A percentile compares a stretch with the other conserved stretches of the same genome.
Evolutionary conservation across 805 yeast genomes (phyloP).

Genomic region (Saccharomycopsis sp.): DNA sequence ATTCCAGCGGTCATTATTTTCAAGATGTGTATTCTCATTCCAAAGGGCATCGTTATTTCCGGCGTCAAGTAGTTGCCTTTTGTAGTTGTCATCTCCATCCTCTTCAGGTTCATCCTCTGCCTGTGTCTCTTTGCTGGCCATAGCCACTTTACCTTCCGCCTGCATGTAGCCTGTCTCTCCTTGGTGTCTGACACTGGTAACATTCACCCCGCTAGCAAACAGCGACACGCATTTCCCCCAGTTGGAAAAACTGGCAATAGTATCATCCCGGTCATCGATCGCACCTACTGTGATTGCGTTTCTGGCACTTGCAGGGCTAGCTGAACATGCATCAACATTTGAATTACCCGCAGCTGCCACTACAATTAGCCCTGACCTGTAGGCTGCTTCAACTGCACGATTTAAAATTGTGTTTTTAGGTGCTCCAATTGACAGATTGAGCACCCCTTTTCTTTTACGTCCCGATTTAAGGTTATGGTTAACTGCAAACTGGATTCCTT

Average conservation of each 20-base stretch:
- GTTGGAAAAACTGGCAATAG: conserved; percentile 74
- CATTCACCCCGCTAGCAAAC: conserved; percentile 74
- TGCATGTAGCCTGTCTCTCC: too few species aligned
- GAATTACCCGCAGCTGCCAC: conserved; percentile 88
- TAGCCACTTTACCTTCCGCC: conserved; percentile 20
- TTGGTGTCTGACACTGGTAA: conserved; percentile 30
- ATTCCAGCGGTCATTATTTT: neutral
- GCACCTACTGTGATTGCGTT: conserved; percentile 82
- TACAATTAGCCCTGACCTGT: conserved; percentile 60
- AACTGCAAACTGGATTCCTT: conserved; percentile 63
- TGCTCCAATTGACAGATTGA: conserved; percentile 79
- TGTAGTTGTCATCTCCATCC: neutral
- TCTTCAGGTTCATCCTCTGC: neutral
- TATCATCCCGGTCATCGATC: conserved; percentile 65
- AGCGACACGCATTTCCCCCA: conserved; percentile 91
- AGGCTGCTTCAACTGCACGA: conserved; percentile 70
- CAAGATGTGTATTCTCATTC: neutral
- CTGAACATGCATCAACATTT: conserved; percentile 66
- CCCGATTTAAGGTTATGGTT: conserved; percentile 39
- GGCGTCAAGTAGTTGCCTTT: neutral
- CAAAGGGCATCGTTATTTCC: neutral
- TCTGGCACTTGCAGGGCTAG: conserved; percentile 80
- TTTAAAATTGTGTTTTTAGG: conserved; percentile 59
- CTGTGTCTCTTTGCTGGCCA: conserved; percentile 23
- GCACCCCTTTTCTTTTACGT: conserved; percentile 47